Conservation (phyloP, 495 filamentous ascomycete species). For the Trichoderma virens region DNA sequence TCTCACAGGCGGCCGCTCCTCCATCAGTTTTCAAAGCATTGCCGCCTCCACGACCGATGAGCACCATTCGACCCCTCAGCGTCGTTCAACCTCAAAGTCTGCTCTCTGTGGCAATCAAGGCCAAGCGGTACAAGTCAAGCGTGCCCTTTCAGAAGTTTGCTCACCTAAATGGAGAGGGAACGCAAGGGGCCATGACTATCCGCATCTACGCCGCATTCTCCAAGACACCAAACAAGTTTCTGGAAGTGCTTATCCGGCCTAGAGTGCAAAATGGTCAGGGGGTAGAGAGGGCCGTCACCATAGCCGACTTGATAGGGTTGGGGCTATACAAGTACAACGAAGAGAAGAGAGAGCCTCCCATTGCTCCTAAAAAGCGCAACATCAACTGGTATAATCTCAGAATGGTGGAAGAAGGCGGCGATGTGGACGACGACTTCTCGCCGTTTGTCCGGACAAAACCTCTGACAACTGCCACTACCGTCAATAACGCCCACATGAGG, state of each 20-base stretch:
- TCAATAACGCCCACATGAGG: constrained; percentile 54
- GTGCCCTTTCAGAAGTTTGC: constrained; percentile 83
- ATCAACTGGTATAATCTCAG: constrained; percentile 88
- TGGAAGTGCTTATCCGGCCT: constrained; percentile 70
- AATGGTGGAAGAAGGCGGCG: constrained; percentile 82
- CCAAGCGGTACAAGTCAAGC: constrained; percentile 67
- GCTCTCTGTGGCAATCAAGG: constrained; percentile 58
- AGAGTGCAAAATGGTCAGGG: constrained; percentile 65
- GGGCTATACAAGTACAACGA: constrained; percentile 81
- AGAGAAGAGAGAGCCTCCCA: constrained; percentile 64
- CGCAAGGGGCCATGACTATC: constrained; percentile 71
- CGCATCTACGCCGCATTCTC: constrained; percentile 86
- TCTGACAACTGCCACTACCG: constrained; percentile 80
- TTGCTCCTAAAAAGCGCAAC: constrained; percentile 62
- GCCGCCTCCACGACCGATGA: constrained; percentile 87
- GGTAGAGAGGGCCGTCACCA: constrained; percentile 58
- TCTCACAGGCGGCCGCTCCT: constrained; percentile 35
- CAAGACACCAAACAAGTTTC: constrained; percentile 55
- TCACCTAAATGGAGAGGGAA: constrained; percentile 76
- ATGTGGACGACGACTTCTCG: constrained; percentile 94
- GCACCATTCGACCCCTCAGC: constrained; percentile 73
- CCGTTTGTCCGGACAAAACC: constrained; percentile 70
- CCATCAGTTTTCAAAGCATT: constrained; percentile 62
- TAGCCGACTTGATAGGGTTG: constrained; percentile 85
- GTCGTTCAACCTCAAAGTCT: constrained; percentile 72